Evolutionary conservation across 495 filamentous ascomycete genomes (phyloP), one percentile per base, ranked within the genome.

Genomic region (Tuber calosporum): DNA sequence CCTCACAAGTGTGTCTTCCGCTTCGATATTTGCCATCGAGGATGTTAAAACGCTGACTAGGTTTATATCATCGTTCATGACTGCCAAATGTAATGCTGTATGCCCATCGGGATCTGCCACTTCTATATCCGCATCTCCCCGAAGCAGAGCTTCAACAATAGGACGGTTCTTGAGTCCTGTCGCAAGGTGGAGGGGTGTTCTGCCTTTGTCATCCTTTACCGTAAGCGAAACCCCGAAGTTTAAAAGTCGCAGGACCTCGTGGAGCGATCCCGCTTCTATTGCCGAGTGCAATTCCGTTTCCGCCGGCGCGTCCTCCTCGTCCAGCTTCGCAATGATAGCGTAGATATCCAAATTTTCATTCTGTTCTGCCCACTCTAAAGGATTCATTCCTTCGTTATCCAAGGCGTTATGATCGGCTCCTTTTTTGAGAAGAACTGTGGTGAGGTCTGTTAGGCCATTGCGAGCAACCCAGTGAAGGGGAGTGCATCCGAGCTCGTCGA

Each of bases 151-250:
- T 34, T 42, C 66, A 26, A 69, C 72, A 36, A 69, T 68, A 3
- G 22, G 5, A 11, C 6, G 43, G 9, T 71, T 66, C 45, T 69
- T 68, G 36, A 71, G 73, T 53, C 53, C 62, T 19, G 53, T 71
- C 22, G 79, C 78, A 22, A 67, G 67, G 41, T 79, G 76, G 34
- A 81, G 79, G 17, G 77, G 76, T 38, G 80, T 81, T 74, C 48
- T 68, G 13, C 77, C 77, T 4, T 72, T 38, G n/a, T 73, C 48
- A 53, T 79, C 75, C 62, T 66, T 62, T 37, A 75, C 40, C 13
- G 20, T 36, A 20, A 76, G 41, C 26, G 73, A 68, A 38, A 74
- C 75, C n/a, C 75, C 75, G 36, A 76, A 40, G 48, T 53, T 74
- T 1, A 78, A n/a, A 11, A 78, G 42, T 11, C 68, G 67, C 30